Conservation (phyloP, 257 asterid species). For the Cordia subcordata region DNA sequence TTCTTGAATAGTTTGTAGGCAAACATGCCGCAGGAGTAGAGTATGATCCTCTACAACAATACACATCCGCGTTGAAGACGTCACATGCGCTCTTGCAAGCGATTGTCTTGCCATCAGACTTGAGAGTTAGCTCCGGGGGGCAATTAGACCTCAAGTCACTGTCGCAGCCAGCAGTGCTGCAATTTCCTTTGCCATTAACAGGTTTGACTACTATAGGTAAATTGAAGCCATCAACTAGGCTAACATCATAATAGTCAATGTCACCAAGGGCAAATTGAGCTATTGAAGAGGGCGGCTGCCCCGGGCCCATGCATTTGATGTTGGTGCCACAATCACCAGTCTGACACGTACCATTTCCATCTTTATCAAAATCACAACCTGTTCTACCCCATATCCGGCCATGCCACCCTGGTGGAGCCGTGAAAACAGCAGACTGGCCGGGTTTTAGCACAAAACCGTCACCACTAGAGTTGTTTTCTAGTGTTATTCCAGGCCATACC, state of each 20-base stretch:
- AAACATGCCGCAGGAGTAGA: constrained; percentile 40
- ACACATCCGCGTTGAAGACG: constrained; percentile 41
- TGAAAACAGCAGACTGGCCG: constrained; percentile 43
- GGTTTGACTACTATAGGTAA: constrained; percentile 50
- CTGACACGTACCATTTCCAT: constrained; percentile 44
- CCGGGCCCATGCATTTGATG: constrained; percentile 39
- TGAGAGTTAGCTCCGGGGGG: constrained; percentile 38
- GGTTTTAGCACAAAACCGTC: constrained; percentile 45
- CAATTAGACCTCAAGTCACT: constrained; percentile 41
- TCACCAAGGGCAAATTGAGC: constrained; percentile 57
- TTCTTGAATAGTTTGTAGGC: constrained; percentile 53
- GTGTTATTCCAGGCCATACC: constrained; percentile 55
- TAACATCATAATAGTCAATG: constrained; percentile 50
- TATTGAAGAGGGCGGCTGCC: constrained; percentile 53
- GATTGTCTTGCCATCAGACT: constrained; percentile 21
- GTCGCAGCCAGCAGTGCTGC: constrained; percentile 58
- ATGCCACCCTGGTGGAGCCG: constrained; percentile 44
- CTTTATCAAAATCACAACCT: constrained; percentile 45
- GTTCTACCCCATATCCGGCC: constrained; percentile 76
- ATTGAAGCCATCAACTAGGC: constrained; percentile 73
- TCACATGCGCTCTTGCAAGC: constrained; percentile 64
- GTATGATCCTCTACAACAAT: constrained; percentile 47
- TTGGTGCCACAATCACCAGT: constrained; percentile 49
- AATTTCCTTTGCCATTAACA: constrained; percentile 43
- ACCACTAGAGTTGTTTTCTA: constrained; percentile 25